Evolutionary conservation across 164 flowering plant genomes (phyloP).

Genomic region (Berberis vulgaris): DNA sequence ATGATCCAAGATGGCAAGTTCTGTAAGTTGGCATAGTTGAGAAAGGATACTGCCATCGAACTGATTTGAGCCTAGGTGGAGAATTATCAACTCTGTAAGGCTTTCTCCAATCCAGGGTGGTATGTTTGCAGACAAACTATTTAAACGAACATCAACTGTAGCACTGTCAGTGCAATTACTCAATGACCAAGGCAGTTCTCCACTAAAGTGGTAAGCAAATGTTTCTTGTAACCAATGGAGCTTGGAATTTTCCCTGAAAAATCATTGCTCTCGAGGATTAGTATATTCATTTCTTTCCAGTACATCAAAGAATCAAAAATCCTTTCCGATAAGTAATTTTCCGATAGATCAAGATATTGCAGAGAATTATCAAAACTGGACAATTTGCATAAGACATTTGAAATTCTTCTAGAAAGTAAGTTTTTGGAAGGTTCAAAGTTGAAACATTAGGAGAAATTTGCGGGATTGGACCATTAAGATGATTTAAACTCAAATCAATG

Average conservation of each 20-base stretch:
- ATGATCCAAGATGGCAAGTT: not conserved
- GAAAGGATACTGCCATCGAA: not conserved
- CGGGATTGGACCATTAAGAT: slow-evolving; percentile 1
- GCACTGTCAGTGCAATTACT: not conserved
- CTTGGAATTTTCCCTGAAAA: slow-evolving; percentile 6
- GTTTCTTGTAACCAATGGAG: not conserved
- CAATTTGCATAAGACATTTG: not conserved
- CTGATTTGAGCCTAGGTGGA: not conserved
- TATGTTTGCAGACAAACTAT: not conserved
- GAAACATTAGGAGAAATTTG: not conserved
- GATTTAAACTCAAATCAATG: slow-evolving; percentile 1
- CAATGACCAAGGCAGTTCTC: not conserved
- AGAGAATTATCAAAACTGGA: not conserved
- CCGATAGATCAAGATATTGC: not conserved
- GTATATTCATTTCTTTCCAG: not conserved
- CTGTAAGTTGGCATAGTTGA: not conserved
- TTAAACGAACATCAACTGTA: not conserved
- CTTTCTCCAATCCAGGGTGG: slow-evolving; percentile 1
- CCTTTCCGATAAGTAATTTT: slow-evolving; percentile 5
- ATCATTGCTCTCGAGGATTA: not conserved
- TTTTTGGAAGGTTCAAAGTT: slow-evolving; percentile 5
- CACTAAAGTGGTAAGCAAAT: not conserved
- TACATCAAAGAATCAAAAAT: slow-evolving; percentile 3
- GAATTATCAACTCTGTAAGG: not conserved
- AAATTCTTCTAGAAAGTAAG: not conserved